phyloP scores from a whole-genome alignment of 495 filamentous ascomycete species.

The Sporormia fimetaria region DNA sequence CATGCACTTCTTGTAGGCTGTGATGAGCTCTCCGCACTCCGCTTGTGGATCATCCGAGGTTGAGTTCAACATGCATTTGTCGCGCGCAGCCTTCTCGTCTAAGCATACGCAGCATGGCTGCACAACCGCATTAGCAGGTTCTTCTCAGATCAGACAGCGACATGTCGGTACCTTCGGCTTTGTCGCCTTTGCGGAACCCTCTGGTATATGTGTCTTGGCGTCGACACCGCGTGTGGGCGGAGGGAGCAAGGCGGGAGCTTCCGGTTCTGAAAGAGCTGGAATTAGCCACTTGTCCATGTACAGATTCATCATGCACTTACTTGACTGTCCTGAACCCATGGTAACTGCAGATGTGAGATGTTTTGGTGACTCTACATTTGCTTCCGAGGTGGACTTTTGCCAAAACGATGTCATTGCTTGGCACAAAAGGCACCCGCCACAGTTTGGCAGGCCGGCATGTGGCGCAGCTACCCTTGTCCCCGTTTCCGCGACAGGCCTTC shows the following conservation, averaged over 20 bases:
- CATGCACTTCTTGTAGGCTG: conserved; percentile 87
- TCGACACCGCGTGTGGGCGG: conserved; percentile 33
- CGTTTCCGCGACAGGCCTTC: too few species aligned
- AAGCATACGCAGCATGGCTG: conserved; percentile 98
- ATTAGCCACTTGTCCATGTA: neutral
- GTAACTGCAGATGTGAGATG: conserved; percentile 3
- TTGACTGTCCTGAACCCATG: conserved; percentile 25
- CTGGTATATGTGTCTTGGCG: too few species aligned
- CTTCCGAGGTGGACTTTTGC: too few species aligned
- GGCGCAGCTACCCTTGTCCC: too few species aligned
- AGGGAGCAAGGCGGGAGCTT: conserved; percentile 17
- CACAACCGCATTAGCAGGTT: neutral
- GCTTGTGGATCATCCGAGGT: conserved; percentile 60
- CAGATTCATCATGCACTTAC: conserved; percentile 10
- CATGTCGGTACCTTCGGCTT: conserved; percentile 44
- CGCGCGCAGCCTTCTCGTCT: conserved; percentile 77
- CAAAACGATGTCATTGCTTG: too few species aligned
- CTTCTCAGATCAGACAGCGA: neutral
- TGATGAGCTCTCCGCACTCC: conserved; percentile 70
- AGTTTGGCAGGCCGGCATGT: too few species aligned
- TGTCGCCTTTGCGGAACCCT: conserved; percentile 34
- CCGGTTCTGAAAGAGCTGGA: neutral
- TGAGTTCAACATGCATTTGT: conserved; percentile 98
- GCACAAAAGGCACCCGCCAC: too few species aligned
- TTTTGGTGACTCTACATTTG: conserved; percentile 1